Evolutionary conservation across 2,329 filamentous ascomycete genomes (phyloP), one percentile per base, ranked within the genome.

Genomic region (Fusarium concolor): DNA sequence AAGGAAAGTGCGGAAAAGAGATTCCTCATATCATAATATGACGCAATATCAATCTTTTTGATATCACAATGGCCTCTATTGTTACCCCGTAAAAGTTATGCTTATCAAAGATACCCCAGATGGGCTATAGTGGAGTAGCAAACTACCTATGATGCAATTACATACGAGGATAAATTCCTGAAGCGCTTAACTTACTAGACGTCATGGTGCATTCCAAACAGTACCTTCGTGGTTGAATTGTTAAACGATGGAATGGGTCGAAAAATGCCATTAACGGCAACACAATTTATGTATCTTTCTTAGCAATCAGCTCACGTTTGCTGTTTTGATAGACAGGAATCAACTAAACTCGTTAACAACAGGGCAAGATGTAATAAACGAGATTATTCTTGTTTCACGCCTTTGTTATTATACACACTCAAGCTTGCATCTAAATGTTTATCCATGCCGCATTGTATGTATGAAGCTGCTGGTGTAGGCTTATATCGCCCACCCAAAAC

Each of bases 11-110:
- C 17, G 54, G 43, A 50, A 46, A 55, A 45, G 33, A 47, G 10
- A 22, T 38, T 47, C 31, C 39, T 38, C 15, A 14, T 41, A 24
- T 42, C 12, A 37, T 51, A 50, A 41, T 45, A 65, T 65, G 55
- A 65, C 51, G 60, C 43, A 56, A 62, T 62, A 49, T n/a, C 29
- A 57, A 45, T 20, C 20, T 43, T 31, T 53, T n/a, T 33, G n/a
- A 31, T 24, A 49, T 31, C 28, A 61, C 33, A 35, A 35, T 46
- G 5, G 41, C 18, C 6, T 17, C 20, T 33, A 44, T 35, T 22
- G 12, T 24, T 38, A 22, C 24, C 18, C 28, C 20, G 17, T 50
- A 22, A 6, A 28, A 28, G 14, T 35, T 12, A 22, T 54, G n/a
- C 29, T n/a, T 29, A 22, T 42, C 24, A 39, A 42, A 17, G 15